phyloP scores from a whole-genome alignment of 1,139 yeast species.

The Yamadazyma dendronema region DNA sequence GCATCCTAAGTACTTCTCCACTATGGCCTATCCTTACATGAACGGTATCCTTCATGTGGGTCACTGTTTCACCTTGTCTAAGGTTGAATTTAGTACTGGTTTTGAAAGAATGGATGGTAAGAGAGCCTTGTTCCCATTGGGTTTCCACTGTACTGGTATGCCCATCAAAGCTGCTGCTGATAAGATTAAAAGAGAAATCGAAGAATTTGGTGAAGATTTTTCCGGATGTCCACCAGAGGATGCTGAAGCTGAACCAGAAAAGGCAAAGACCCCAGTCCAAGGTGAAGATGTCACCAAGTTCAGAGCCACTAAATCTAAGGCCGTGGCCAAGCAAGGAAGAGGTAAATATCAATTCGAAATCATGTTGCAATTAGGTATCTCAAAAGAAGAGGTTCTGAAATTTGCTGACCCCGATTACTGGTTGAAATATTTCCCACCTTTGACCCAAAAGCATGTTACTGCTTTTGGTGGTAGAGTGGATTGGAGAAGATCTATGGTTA shows the following conservation, averaged over 20 bases:
- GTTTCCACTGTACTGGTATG: slow-evolving; percentile 99
- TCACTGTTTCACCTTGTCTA: slow-evolving; percentile 92
- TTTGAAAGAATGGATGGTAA: slow-evolving; percentile 95
- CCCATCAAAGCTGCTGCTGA: slow-evolving; percentile 98
- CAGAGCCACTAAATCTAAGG: slow-evolving; percentile 88
- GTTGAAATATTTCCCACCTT: slow-evolving; percentile 89
- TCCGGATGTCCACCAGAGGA: slow-evolving; percentile 61
- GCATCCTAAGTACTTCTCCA: slow-evolving; percentile 84
- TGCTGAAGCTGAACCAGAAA: slow-evolving; percentile 31
- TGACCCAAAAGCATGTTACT: slow-evolving; percentile 78
- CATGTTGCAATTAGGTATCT: slow-evolving; percentile 89
- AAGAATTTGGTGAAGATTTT: slow-evolving; percentile 83
- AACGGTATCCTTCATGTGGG: slow-evolving; percentile 99
- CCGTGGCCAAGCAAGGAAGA: slow-evolving; percentile 89
- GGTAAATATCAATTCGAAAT: slow-evolving; percentile 95
- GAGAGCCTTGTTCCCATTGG: slow-evolving; percentile 90
- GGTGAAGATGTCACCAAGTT: slow-evolving; percentile 85
- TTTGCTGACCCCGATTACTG: slow-evolving; percentile 90
- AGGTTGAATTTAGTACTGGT: slow-evolving; percentile 91
- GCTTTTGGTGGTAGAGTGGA: slow-evolving; percentile 91
- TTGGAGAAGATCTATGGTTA: slow-evolving; percentile 96
- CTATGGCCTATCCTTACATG: slow-evolving; percentile 99
- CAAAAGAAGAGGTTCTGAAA: slow-evolving; percentile 75
- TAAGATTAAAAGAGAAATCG: slow-evolving; percentile 88
- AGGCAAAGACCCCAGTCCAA: slow-evolving; percentile 31